Percentiles rank a stretch among this genome's conserved stretches.
These are phyloP conservation scores for Lachnellula suecica DNA, from an alignment of 2,329 filamentous ascomycete genomes.

Conservation along the genomic window DNA sequence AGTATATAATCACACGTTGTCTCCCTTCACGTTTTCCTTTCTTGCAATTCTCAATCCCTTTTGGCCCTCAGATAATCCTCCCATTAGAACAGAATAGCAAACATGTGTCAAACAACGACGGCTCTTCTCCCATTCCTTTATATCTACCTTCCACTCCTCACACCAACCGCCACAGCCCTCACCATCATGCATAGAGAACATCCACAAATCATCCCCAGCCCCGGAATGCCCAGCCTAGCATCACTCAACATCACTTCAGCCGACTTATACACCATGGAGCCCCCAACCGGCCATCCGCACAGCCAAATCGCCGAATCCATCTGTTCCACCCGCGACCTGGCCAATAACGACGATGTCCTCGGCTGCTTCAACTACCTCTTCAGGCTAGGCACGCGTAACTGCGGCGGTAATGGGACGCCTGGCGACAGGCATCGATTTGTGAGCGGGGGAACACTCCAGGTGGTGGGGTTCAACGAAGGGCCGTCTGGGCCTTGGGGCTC, in stretches of 20 bases:
- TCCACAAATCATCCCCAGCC: neutral
- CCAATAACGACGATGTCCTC: neutral
- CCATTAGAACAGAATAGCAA: too few relatives aligned
- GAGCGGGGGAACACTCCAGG: neutral
- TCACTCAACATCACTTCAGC: conserved; percentile 1
- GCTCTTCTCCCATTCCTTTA: neutral
- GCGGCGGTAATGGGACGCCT: neutral
- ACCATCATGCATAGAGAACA: neutral
- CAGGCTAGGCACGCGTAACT: neutral
- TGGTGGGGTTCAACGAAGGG: neutral
- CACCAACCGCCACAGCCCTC: neutral
- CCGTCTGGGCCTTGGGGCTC: neutral
- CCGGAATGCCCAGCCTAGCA: neutral
- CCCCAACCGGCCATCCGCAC: neutral
- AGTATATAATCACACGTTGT: too few relatives aligned
- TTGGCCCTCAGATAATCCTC: too few relatives aligned
- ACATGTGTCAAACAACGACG: neutral
- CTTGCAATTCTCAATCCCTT: too few relatives aligned
- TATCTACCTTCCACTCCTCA: neutral
- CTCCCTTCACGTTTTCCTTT: too few relatives aligned
- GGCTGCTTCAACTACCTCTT: neutral
- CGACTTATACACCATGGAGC: neutral
- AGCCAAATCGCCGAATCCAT: neutral
- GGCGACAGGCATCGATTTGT: neutral
- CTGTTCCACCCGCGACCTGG: neutral